phyloP scores from a whole-genome alignment of 768 basidiomycete genomes.

The Saitozyma podzolica region DNA sequence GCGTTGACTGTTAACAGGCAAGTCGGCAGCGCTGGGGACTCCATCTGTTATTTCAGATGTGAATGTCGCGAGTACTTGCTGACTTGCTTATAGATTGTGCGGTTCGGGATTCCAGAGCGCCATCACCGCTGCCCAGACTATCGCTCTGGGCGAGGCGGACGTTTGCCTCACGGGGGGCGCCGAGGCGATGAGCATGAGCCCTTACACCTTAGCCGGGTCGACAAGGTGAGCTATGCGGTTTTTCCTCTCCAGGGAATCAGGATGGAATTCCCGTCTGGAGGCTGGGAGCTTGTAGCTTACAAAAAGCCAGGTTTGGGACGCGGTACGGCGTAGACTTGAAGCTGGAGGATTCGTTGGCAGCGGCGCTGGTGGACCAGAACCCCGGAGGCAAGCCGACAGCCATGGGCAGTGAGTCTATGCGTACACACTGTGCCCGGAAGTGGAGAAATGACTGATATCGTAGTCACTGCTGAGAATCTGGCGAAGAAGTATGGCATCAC shows the following conservation, averaged over 20 bases:
- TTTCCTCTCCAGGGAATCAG: no score
- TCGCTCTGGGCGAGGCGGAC: slow-evolving; percentile 52
- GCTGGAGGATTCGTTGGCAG: slow-evolving; percentile 54
- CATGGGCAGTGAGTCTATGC: slow-evolving; percentile 44
- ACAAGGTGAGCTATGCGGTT: slow-evolving; percentile 33
- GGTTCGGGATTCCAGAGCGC: slow-evolving; percentile 54
- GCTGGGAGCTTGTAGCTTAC: background rate
- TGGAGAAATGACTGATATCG: slow-evolving; percentile 1
- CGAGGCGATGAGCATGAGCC: slow-evolving; percentile 51
- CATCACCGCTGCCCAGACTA: slow-evolving; percentile 54
- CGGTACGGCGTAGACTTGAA: slow-evolving; percentile 54
- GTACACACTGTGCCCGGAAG: background rate
- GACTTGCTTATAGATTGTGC: slow-evolving; percentile 43
- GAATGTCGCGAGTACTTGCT: background rate
- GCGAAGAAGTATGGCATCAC: slow-evolving; percentile 55
- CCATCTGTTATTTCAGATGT: no score
- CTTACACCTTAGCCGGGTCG: slow-evolving; percentile 50
- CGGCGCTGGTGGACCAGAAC: slow-evolving; percentile 53
- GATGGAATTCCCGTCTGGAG: no score
- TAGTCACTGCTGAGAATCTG: slow-evolving; percentile 55
- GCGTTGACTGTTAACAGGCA: slow-evolving; percentile 54
- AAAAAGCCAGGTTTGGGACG: slow-evolving; percentile 44
- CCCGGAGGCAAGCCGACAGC: slow-evolving; percentile 47
- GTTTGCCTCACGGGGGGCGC: slow-evolving; percentile 53
- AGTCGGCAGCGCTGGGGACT: slow-evolving; percentile 5